Evolutionary conservation across 2,329 filamentous ascomycete genomes (phyloP).

Genomic region (Colletotrichum truncatum): DNA sequence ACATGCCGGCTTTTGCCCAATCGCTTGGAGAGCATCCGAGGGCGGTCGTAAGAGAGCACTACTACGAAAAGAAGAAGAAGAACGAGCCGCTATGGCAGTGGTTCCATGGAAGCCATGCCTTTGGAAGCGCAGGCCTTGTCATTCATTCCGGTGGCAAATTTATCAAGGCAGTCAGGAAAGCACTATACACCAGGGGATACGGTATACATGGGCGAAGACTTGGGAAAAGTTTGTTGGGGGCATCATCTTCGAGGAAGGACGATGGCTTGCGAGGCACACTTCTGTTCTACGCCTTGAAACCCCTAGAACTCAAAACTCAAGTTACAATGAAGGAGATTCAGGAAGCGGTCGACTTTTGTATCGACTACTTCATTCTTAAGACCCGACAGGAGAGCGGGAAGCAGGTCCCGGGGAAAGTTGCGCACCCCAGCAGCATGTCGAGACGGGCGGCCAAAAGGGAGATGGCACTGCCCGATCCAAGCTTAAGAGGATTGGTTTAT

Average conservation of each 20-base stretch:
- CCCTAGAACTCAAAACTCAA: neutral
- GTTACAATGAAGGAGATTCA: conserved; percentile 6
- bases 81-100: conserved; percentile 5
- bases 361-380: neutral
- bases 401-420: neutral
- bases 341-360: neutral
- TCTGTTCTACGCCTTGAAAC: neutral
- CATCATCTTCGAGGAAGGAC: neutral
- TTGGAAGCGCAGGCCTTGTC: neutral
- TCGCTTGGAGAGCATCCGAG: neutral
- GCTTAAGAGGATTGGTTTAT: neutral
- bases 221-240: neutral
- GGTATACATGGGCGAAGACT: conserved; percentile 4
- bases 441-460: neutral
- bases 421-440: neutral
- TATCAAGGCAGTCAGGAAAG: neutral
- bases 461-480: neutral
- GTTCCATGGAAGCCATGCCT: neutral
- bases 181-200: conserved; percentile 11
- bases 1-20: neutral
- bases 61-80: conserved; percentile 13
- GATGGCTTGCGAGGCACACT: conserved; percentile 5
- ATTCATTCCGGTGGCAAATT: neutral
- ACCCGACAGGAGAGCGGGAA: too few species aligned
- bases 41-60: neutral